Evolutionary conservation across 495 filamentous ascomycete genomes (phyloP).

Genomic region (Podospora conica): DNA sequence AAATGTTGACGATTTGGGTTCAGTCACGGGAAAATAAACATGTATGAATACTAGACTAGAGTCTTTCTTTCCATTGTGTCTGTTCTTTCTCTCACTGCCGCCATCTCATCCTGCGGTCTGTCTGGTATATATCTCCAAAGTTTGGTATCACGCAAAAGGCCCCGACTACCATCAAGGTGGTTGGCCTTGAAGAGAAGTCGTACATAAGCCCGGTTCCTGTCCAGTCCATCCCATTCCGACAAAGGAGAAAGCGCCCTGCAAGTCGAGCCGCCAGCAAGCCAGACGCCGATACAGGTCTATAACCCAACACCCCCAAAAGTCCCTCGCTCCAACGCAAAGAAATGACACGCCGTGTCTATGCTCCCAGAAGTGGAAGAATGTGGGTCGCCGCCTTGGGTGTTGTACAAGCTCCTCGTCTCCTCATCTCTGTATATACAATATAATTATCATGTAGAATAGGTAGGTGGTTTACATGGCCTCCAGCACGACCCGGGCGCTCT

Average conservation of each 20-base stretch:
- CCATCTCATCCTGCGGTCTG: not conserved
- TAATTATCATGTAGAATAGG: not conserved
- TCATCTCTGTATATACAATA: not conserved
- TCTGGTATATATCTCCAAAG: not conserved
- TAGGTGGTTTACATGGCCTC: slow-evolving; percentile 23
- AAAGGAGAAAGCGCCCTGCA: not conserved
- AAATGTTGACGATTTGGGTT: not conserved
- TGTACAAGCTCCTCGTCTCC: not conserved
- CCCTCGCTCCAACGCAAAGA: not conserved
- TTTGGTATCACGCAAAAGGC: not conserved
- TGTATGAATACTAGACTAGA: not conserved
- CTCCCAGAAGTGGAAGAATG: not conserved
- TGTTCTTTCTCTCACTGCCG: not conserved
- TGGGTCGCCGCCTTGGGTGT: not conserved
- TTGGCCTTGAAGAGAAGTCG: not conserved
- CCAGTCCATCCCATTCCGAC: too few species aligned
- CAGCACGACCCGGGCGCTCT: slow-evolving; percentile 46
- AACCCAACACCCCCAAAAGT: too few species aligned
- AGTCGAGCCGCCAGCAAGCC: not conserved
- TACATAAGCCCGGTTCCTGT: not conserved
- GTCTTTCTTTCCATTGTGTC: not conserved
- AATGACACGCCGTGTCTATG: not conserved
- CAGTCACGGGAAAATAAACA: not conserved
- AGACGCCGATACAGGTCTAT: not conserved
- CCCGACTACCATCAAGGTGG: not conserved